These are phyloP conservation scores for Lotmaria passim DNA, from an alignment of 208 protist species.

Conservation along the genomic window DNA sequence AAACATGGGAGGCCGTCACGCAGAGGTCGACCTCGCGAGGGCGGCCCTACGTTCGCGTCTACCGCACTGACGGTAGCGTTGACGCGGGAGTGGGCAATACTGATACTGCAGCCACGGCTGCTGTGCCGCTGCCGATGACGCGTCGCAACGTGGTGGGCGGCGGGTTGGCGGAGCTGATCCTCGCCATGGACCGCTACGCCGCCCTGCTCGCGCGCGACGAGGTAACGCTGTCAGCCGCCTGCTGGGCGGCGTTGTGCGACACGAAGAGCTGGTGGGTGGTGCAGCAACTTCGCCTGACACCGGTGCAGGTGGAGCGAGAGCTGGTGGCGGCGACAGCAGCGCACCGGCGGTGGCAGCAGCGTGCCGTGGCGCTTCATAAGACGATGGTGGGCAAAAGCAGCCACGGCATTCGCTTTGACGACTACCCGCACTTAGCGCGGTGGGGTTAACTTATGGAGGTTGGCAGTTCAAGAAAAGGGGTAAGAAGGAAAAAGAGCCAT, in stretches of 20 bases:
- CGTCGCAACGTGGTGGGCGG: conserved; percentile 66
- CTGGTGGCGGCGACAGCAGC: conserved; percentile 58
- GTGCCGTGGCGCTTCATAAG: conserved; percentile 10
- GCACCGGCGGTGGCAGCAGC: conserved; percentile 41
- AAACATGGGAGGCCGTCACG: conserved; percentile 22
- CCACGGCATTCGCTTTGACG: conserved; percentile 20
- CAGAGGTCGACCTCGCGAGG: background rate
- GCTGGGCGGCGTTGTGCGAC: conserved; percentile 67
- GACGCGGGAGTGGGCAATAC: background rate
- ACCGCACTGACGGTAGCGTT: background rate
- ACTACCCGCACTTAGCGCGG: conserved; percentile 25
- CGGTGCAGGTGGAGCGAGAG: conserved; percentile 68
- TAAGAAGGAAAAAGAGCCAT: background rate
- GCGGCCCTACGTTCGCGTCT: background rate
- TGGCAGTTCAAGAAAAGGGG: too few relatives aligned
- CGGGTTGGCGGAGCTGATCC: conserved; percentile 59
- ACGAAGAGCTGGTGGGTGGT: conserved; percentile 31
- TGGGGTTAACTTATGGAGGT: too few relatives aligned
- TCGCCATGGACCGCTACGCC: conserved; percentile 68
- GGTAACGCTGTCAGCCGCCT: conserved; percentile 66
- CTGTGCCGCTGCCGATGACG: background rate
- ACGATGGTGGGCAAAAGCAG: conserved; percentile 43
- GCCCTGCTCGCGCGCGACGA: conserved; percentile 65
- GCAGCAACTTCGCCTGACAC: conserved; percentile 39
- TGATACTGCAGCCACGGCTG: background rate